Evolutionary conservation across 768 basidiomycete species (phyloP).

Genomic region (Tylopilus felleus): DNA sequence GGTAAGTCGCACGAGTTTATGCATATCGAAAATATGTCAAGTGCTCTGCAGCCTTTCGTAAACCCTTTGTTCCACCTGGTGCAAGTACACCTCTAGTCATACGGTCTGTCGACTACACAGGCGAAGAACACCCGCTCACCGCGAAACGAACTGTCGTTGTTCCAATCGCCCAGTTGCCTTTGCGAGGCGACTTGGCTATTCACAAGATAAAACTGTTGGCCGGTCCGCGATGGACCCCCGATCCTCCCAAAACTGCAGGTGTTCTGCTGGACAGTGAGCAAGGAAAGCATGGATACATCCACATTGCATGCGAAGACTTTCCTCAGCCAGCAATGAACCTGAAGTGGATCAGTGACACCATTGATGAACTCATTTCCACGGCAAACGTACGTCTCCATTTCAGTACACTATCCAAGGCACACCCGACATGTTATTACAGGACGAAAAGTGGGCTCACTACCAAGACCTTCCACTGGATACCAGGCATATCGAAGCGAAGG

Average conservation of each 20-base stretch:
- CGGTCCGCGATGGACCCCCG: constrained; percentile 80
- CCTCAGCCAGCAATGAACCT: constrained; percentile 81
- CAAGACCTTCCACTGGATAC: constrained; percentile 74
- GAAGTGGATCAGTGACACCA: constrained; percentile 87
- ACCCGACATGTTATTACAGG: constrained; percentile 21
- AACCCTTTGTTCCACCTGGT: constrained; percentile 71
- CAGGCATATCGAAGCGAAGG: constrained; percentile 73
- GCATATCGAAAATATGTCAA: constrained; percentile 6
- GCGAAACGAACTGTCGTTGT: constrained; percentile 72
- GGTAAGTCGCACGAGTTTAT: constrained; percentile 45
- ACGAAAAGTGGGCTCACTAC: constrained; percentile 42
- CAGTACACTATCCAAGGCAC: constrained; percentile 2
- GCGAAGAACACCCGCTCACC: constrained; percentile 69
- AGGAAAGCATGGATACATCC: constrained; percentile 75
- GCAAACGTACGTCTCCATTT: constrained; percentile 68
- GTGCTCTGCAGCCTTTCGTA: constrained; percentile 62
- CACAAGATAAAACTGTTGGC: constrained; percentile 89
- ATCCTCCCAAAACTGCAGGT: constrained; percentile 69
- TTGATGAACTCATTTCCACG: constrained; percentile 74
- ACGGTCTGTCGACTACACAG: constrained; percentile 72
- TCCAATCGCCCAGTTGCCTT: constrained; percentile 68
- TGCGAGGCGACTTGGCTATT: constrained; percentile 57
- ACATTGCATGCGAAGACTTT: constrained; percentile 89
- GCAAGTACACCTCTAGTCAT: constrained; percentile 58
- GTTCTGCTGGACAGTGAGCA: constrained; percentile 39